Evolutionary conservation across 1,284 basidiomycete species (phyloP).

Genomic region (Ganoderma meredithae): DNA sequence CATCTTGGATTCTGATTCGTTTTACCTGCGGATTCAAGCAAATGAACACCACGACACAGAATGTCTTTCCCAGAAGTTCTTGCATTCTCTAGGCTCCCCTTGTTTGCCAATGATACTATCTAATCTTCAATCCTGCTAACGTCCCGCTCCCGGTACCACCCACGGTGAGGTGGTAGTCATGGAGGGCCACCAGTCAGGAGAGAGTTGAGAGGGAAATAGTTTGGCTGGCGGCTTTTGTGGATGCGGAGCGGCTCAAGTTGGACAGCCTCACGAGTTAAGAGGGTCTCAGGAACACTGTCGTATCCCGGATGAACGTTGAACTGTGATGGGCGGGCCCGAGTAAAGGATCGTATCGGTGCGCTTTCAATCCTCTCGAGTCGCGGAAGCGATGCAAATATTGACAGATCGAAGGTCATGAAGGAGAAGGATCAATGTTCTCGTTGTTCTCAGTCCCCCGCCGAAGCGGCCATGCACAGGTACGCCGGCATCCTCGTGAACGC

Average conservation of each 20-base stretch:
- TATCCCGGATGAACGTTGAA: neutral
- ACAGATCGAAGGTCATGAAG: neutral
- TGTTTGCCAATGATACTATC: neutral
- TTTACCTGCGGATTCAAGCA: too few relatives aligned
- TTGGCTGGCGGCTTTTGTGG: neutral
- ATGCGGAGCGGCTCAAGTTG: neutral
- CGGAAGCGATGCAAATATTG: neutral
- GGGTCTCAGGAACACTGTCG: neutral
- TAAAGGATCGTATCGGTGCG: neutral
- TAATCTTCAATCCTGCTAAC: neutral
- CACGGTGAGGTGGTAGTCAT: neutral
- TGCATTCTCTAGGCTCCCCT: too few relatives aligned
- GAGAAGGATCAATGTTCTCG: slow-evolving; percentile 1
- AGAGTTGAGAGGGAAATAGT: neutral
- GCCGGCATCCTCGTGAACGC: neutral
- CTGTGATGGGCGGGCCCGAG: too few relatives aligned
- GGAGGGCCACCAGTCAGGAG: neutral
- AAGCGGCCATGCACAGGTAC: neutral
- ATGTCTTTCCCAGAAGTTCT: too few relatives aligned
- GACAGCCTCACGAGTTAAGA: too few relatives aligned
- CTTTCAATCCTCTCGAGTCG: neutral
- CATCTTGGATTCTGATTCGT: too few relatives aligned
- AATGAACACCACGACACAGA: too few relatives aligned
- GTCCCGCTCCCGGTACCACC: neutral
- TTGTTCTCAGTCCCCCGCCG: neutral